Conservation (phyloP, 441 rosid species). For the Pelargonium fulgidum region DNA sequence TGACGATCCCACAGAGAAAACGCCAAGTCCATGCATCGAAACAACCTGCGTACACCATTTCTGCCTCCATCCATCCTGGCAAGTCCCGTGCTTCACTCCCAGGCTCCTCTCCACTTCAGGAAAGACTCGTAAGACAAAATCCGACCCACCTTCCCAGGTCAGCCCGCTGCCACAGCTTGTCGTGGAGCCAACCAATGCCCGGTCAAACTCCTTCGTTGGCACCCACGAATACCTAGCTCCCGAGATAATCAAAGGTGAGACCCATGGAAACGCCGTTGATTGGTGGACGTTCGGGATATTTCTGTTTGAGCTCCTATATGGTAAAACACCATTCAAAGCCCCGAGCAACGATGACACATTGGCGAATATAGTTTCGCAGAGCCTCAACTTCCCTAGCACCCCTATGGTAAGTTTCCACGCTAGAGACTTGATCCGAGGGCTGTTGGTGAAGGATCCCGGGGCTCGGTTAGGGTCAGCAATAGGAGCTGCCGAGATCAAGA, state of each 20-base stretch:
- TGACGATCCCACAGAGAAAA: conserved; percentile 37
- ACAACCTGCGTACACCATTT: conserved; percentile 66
- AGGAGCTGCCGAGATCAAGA: conserved; percentile 72
- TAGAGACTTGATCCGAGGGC: conserved; percentile 53
- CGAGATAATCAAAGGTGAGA: conserved; percentile 64
- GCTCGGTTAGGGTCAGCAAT: conserved; percentile 49
- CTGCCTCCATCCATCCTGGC: conserved; percentile 69
- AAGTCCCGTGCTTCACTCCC: conserved; percentile 71
- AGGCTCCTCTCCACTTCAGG: conserved; percentile 48
- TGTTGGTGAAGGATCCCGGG: conserved; percentile 54
- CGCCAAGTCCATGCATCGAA: conserved; percentile 58
- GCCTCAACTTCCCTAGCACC: conserved; percentile 51
- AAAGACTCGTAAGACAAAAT: conserved; percentile 45
- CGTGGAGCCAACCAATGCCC: conserved; percentile 66
- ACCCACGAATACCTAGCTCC: conserved; percentile 72
- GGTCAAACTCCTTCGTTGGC: conserved; percentile 75
- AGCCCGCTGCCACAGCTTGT: conserved; percentile 63
- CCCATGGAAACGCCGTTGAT: conserved; percentile 70
- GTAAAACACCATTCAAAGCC: conserved; percentile 68
- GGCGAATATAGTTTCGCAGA: conserved; percentile 47
- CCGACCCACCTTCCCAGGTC: conserved; percentile 45
- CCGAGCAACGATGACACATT: conserved; percentile 53
- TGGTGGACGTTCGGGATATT: conserved; percentile 79
- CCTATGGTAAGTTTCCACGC: conserved; percentile 54
- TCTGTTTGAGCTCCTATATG: conserved; percentile 58